Base-by-base conservation (phyloP, 257 asterid species). In the Scutellaria galericulata region DNA sequence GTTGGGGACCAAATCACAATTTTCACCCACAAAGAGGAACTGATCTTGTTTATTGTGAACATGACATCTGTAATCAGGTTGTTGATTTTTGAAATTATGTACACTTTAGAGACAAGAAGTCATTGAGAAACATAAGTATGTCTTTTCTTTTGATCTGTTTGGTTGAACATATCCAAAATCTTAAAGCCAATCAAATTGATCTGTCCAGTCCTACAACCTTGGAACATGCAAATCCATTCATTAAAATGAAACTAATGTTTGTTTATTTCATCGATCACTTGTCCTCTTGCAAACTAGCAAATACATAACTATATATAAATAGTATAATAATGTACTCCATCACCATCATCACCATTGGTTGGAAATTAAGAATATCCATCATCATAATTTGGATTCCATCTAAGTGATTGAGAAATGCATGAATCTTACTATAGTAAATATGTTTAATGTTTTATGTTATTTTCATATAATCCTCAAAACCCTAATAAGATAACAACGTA, bases 41-140 rank as follows among this genome's bases (percentile, higher is more conserved):
- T 69, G 4, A 39, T 61, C 59, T 69, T 53, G 24, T 61, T 61
- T 69, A 76, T 54, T 70, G 42, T 76, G 53, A 64, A 70, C 76
- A 9, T 68, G 74, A 59, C 71, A 44, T 31, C 51, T 65, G 78
- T 68, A 62, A 75, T 59, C 22, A 71, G 45, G 66, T 59, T 48
- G 68, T 63, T 50, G 51, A 56, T 69, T 73, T 31, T 72, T 59
- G 47, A 64, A 27, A 18, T 6, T 20, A 5, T 55, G 7, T 9
- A 47, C 12, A 22, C 11, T 24, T 39, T 22, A 50, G 37, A 12
- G 76, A 69, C 72, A 69, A 42, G n/a, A 71, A 57, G 75, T 71
- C 81, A 74, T 79, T 75, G 70, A 79, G 76, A 68, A 53, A 63
- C 83, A 79, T 73, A 67, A 79, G 79, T 71, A 47, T 84, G 79